Evolutionary conservation across 2,329 filamentous ascomycete genomes (phyloP), one percentile per base, ranked within the genome.

Genomic region (Penicillium thymicola): DNA sequence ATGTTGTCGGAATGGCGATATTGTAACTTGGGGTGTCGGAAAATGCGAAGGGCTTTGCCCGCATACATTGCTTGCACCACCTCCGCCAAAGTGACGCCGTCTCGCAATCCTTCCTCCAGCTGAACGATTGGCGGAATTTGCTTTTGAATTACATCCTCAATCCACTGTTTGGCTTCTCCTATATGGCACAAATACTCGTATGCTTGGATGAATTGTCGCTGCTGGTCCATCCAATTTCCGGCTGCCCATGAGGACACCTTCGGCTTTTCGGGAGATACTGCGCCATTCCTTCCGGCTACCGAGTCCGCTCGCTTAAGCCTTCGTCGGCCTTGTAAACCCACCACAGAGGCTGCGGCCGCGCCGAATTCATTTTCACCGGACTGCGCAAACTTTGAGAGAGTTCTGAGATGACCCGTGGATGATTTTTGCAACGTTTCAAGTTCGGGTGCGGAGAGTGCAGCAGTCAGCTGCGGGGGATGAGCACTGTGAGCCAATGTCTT

Each of bases 181-280:
- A 99, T 97, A 70, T 99, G 94, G 72, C 94, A 99, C 37, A 99
- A 87, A 72, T 99, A 99, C 73, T 99, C 94, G 71, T 99, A 99
- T 7, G 94, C 94, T 74, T 96, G 90, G 51, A 99, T 78, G 68
- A 97, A 97, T 72, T 97, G 93, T 27, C 94, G 85, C 72, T 99
- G 93, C 71, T 96, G 94, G 73, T 99, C 94, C 93, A 99, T 99
- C 94, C 94, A 99, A 71, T 93, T 96, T 48, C 89, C 85, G 21
- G 87, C 87, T 61, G 90, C 85, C 88, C 92, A 94, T 47, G 86
- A 83, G 63, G 88, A 90, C 27, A 76, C 80, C 54, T 77, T 79
- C 79, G 60, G 81, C 76, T 42, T 80, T 75, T 79, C 74, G 27
- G 75, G 76, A 36, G 76, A 77, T 63, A 58, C 55, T 38, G 63